Conservation (phyloP, 768 basidiomycete species). For the Podaxis sp. region DNA sequence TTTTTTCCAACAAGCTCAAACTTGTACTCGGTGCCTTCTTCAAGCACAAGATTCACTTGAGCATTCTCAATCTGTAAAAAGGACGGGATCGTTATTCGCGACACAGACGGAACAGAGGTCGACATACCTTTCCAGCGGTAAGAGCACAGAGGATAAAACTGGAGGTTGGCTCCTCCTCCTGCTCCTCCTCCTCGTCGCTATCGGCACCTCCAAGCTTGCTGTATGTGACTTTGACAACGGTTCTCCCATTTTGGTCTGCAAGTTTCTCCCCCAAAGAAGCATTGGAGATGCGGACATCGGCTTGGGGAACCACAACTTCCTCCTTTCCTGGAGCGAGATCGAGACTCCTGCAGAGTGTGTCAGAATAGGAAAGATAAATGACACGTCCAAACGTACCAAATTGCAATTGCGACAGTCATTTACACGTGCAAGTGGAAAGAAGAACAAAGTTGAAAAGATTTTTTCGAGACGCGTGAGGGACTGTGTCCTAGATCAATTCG, state of each 20-base stretch:
- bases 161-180: slow-evolving; percentile 29
- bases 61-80: slow-evolving; percentile 71
- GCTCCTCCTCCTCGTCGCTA: slow-evolving; percentile 44
- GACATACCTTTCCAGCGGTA: slow-evolving; percentile 73
- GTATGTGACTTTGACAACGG: slow-evolving; percentile 68
- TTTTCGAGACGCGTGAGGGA: slow-evolving; percentile 12
- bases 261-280: slow-evolving; percentile 76
- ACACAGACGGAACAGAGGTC: not conserved
- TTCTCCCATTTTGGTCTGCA: slow-evolving; percentile 55
- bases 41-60: slow-evolving; percentile 66
- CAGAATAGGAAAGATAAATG: slow-evolving; percentile 7
- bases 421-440: slow-evolving; percentile 11
- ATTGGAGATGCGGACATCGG: slow-evolving; percentile 79
- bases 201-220: slow-evolving; percentile 32
- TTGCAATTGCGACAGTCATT: slow-evolving; percentile 62
- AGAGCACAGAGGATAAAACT: slow-evolving; percentile 74
- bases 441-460: slow-evolving; percentile 16
- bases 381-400: slow-evolving; percentile 55
- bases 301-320: slow-evolving; percentile 54
- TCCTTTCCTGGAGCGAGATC: slow-evolving; percentile 56
- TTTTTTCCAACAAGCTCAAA: slow-evolving; percentile 83
- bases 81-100: slow-evolving; percentile 4
- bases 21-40: slow-evolving; percentile 59
- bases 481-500: not conserved
- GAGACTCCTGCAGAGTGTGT: slow-evolving; percentile 49